Conservation (phyloP, 2,329 filamentous ascomycete species). For the Verticillium tricorpus region DNA sequence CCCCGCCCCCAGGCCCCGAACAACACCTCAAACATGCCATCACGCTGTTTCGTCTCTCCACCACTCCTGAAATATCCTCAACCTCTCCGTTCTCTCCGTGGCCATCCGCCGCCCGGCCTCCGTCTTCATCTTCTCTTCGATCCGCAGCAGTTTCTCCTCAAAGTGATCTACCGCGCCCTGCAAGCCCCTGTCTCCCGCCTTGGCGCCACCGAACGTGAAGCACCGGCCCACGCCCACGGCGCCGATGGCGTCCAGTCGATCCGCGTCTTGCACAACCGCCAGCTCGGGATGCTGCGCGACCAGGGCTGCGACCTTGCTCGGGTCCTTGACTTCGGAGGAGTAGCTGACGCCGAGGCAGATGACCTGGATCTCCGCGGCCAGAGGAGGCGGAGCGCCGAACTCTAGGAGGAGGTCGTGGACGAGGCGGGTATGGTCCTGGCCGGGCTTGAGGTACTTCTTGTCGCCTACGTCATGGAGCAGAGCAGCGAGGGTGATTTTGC, state of each 20-base stretch:
- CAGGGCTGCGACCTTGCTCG: conserved; percentile 53
- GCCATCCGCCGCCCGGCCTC: conserved; percentile 49
- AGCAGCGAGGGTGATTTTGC: conserved; percentile 62
- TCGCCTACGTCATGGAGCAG: conserved; percentile 88
- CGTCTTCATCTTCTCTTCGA: conserved; percentile 65
- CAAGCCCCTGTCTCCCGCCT: conserved; percentile 44
- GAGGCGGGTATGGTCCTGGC: conserved; percentile 51
- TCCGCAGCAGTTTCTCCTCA: conserved; percentile 64
- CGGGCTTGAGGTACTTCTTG: conserved; percentile 66
- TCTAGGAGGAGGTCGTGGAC: conserved; percentile 51
- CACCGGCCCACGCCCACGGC: conserved; percentile 77
- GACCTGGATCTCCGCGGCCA: conserved; percentile 64
- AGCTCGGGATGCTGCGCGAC: conserved; percentile 67
- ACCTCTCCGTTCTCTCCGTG: conserved; percentile 45
- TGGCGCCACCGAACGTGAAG: conserved; percentile 72
- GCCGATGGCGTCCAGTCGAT: conserved; percentile 86
- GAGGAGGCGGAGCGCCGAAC: conserved; percentile 47
- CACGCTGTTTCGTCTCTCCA: conserved; percentile 48
- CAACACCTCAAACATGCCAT: background rate
- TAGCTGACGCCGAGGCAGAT: conserved; percentile 78
- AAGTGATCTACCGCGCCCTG: conserved; percentile 69
- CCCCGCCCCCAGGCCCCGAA: too few species aligned
- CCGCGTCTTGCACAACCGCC: conserved; percentile 86
- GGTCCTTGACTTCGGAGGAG: conserved; percentile 65
- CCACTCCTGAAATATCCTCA: conserved; percentile 52